phyloP scores from a whole-genome alignment of 257 asterid genomes.

The Gentiana macrophylla region DNA sequence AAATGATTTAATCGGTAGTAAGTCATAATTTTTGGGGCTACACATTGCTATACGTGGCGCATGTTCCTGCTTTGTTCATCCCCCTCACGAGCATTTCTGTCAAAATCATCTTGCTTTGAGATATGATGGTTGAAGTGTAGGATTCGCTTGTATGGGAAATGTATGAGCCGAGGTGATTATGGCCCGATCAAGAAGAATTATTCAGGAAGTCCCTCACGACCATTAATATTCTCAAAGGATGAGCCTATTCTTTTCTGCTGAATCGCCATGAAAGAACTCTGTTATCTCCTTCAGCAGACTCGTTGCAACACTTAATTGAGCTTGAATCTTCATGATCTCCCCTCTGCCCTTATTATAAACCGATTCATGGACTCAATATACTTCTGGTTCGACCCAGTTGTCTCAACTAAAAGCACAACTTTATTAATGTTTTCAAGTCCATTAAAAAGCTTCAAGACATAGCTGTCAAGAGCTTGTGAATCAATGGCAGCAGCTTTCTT shows the following conservation, averaged over 20 bases:
- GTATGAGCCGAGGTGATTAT: conserved; percentile 12
- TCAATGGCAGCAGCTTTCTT: conserved; percentile 27
- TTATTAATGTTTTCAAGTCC: conserved; percentile 51
- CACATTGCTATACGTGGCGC: too few relatives aligned
- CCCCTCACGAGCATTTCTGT: too few relatives aligned
- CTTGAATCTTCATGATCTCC: conserved; percentile 19
- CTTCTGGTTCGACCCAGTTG: conserved; percentile 9
- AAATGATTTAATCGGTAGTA: too few relatives aligned
- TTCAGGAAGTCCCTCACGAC: conserved; percentile 81
- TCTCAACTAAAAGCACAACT: conserved; percentile 26
- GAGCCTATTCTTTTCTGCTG: conserved; percentile 51
- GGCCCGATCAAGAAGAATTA: conserved; percentile 49
- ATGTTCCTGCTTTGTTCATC: too few relatives aligned
- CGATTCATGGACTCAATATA: conserved; percentile 20
- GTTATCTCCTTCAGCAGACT: conserved; percentile 25
- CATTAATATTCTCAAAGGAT: conserved; percentile 86
- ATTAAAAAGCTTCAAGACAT: conserved; percentile 57
- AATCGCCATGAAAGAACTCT: conserved; percentile 24
- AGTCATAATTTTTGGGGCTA: too few relatives aligned
- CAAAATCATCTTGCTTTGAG: too few relatives aligned
- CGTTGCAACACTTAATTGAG: conserved; percentile 21
- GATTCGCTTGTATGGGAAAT: conserved; percentile 25
- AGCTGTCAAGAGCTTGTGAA: conserved; percentile 43
- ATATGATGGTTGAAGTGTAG: conserved; percentile 8
- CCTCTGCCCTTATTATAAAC: conserved; percentile 18